Evolutionary conservation across 2,329 filamentous ascomycete species (phyloP).

Genomic region (Dryadomyces quercus-mongolicae): DNA sequence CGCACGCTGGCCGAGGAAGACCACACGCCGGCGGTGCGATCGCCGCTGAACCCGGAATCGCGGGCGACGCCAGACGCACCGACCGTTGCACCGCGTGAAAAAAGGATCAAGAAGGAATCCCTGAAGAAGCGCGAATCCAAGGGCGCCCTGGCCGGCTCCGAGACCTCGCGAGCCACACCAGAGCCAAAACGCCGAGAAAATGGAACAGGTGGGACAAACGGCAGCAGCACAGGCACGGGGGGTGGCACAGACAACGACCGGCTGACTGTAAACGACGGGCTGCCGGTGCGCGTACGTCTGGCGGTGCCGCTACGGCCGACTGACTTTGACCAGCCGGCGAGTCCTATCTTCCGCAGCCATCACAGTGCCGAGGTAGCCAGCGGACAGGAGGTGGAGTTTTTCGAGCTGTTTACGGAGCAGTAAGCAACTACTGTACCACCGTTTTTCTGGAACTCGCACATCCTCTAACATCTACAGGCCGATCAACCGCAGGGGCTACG

Average conservation of each 20-base stretch:
- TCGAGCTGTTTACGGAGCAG: constrained; percentile 53
- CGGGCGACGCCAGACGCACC: constrained; percentile 12
- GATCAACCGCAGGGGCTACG: constrained; percentile 58
- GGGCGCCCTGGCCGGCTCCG: constrained; percentile 24
- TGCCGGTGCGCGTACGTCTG: constrained; percentile 49
- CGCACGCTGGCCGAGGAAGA: constrained; percentile 51
- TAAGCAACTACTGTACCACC: too few relatives aligned
- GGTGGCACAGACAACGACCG: constrained; percentile 23
- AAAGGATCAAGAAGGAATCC: constrained; percentile 51
- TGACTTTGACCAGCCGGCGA: constrained; percentile 48
- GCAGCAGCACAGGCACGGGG: background rate
- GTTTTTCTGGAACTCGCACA: too few relatives aligned
- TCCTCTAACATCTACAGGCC: constrained; percentile 10
- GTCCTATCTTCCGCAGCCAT: constrained; percentile 43
- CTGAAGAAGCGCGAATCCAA: constrained; percentile 59
- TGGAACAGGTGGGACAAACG: background rate
- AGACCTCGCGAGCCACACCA: constrained; percentile 38
- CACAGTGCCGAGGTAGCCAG: constrained; percentile 38
- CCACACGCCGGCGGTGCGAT: constrained; percentile 58
- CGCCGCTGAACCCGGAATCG: constrained; percentile 57
- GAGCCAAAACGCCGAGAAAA: constrained; percentile 37
- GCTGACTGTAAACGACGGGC: constrained; percentile 33
- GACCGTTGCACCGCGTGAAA: constrained; percentile 30
- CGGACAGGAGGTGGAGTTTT: constrained; percentile 42
- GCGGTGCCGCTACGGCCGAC: constrained; percentile 44